Conservation (phyloP, 2,329 filamentous ascomycete species). For the Trichophyton equinum region DNA sequence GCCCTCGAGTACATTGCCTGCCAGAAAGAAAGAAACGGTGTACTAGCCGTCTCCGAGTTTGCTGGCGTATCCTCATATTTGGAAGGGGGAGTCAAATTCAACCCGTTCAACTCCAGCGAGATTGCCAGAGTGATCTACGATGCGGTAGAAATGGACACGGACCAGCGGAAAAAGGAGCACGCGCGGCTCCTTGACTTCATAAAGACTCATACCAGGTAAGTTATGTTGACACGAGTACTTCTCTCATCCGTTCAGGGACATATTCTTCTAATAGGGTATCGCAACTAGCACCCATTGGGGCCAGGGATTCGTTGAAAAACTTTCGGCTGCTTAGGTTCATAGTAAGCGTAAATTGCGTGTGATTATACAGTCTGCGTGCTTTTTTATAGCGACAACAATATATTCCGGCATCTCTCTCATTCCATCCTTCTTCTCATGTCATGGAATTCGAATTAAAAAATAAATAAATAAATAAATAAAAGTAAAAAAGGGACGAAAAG, state of each 20-base stretch:
- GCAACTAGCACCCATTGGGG: conserved; percentile 10
- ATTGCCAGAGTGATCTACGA: conserved; percentile 76
- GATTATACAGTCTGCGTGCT: not conserved
- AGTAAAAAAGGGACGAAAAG: not conserved
- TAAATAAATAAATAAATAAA: not conserved
- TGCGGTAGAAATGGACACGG: conserved; percentile 73
- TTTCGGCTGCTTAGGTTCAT: not conserved
- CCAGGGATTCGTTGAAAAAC: conserved; percentile 9
- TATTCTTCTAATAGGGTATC: not conserved
- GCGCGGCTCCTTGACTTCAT: conserved; percentile 78
- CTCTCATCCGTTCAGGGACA: not conserved
- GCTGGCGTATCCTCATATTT: conserved; percentile 87
- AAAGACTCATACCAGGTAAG: conserved; percentile 72
- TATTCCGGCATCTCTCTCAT: not conserved
- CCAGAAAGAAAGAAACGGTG: conserved; percentile 71
- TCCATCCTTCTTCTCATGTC: not conserved
- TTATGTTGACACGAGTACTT: not conserved
- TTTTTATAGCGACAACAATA: not conserved
- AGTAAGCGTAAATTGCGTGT: not conserved
- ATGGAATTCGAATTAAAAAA: not conserved
- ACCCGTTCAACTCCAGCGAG: conserved; percentile 91
- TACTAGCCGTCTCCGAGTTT: conserved; percentile 89
- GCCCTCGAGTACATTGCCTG: conserved; percentile 95
- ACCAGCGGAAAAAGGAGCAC: conserved; percentile 68
- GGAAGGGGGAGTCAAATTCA: conserved; percentile 78